A percentile compares a stretch with the other conserved stretches of the same genome.
These are phyloP conservation scores for Hypoxylon subgilvum DNA, from an alignment of 495 filamentous ascomycete species.

Conservation along the genomic window DNA sequence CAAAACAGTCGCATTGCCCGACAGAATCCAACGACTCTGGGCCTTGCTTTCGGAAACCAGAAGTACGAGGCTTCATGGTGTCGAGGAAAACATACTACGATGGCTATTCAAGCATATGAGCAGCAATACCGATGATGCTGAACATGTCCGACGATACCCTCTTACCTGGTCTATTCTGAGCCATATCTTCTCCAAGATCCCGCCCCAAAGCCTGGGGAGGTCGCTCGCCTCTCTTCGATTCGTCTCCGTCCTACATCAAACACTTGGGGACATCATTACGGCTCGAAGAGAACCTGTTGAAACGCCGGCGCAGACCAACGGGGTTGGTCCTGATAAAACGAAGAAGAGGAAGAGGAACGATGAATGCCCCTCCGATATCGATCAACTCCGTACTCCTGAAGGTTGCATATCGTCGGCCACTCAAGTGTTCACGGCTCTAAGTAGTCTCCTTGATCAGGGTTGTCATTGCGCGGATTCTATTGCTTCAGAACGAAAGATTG, in stretches of 20 bases:
- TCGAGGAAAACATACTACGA: constrained; percentile 55
- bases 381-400: constrained; percentile 38
- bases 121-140: constrained; percentile 46
- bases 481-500: constrained; percentile 42
- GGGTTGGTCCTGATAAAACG: constrained; percentile 22
- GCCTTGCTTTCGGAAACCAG: constrained; percentile 38
- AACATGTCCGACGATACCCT: constrained; percentile 53
- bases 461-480: constrained; percentile 1
- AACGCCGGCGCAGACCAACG: constrained; percentile 5
- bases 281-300: constrained; percentile 19
- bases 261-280: constrained; percentile 50
- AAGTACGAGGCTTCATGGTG: constrained; percentile 48
- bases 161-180: constrained; percentile 51
- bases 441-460: constrained; percentile 42
- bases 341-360: constrained; percentile 47
- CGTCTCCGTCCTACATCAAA: constrained; percentile 47
- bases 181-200: constrained; percentile 49
- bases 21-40: constrained; percentile 51
- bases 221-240: constrained; percentile 54
- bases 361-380: constrained; percentile 37
- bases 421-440: constrained; percentile 47
- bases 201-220: constrained; percentile 52
- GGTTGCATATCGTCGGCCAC: constrained; percentile 49
- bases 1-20: constrained; percentile 42
- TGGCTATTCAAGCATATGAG: constrained; percentile 58